Evolutionary conservation across 2,329 filamentous ascomycete genomes (phyloP).

Genomic region (Colletotrichum tropicicola): DNA sequence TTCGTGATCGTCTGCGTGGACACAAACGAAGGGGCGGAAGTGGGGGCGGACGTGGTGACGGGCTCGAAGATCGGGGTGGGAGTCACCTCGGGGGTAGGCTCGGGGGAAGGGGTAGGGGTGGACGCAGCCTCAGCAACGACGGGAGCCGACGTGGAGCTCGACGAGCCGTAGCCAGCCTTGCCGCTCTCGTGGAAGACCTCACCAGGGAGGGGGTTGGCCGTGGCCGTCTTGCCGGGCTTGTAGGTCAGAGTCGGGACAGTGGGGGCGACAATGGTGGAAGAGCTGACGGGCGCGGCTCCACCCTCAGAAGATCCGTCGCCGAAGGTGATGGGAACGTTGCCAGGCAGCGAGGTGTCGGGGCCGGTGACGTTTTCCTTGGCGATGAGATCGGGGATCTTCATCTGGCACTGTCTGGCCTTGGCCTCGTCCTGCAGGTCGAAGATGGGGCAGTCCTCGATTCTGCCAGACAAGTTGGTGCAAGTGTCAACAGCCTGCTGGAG

Average conservation of each 20-base stretch:
- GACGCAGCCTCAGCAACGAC: constrained; percentile 2
- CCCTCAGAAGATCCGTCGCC: constrained; percentile 36
- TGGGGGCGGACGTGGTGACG: constrained; percentile 6
- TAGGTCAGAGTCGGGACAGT: constrained; percentile 45
- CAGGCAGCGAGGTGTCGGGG: constrained; percentile 70
- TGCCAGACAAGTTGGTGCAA: constrained; percentile 77
- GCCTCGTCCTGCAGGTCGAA: constrained; percentile 75
- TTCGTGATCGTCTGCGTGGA: constrained; percentile 64
- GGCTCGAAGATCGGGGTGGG: constrained; percentile 41
- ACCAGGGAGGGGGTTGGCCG: constrained; percentile 48
- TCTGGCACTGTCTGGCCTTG: constrained; percentile 66
- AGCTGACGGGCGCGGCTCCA: constrained; percentile 4
- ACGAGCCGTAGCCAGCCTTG: constrained; percentile 24
- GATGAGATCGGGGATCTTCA: constrained; percentile 66
- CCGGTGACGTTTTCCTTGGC: constrained; percentile 67
- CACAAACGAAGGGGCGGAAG: constrained; percentile 36
- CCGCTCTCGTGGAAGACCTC: constrained; percentile 50
- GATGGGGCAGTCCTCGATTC: constrained; percentile 76
- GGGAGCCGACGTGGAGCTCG: constrained; percentile 12
- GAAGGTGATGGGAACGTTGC: constrained; percentile 59
- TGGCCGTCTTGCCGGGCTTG: constrained; percentile 43
- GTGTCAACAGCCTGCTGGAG: constrained; percentile 76
- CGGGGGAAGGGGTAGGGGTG: constrained; percentile 36
- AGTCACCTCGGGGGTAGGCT: constrained; percentile 17
- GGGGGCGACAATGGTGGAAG: constrained; percentile 20